Base-by-base conservation (phyloP, 352 stramenopile species). In the Phytophthora rubi region DNA sequence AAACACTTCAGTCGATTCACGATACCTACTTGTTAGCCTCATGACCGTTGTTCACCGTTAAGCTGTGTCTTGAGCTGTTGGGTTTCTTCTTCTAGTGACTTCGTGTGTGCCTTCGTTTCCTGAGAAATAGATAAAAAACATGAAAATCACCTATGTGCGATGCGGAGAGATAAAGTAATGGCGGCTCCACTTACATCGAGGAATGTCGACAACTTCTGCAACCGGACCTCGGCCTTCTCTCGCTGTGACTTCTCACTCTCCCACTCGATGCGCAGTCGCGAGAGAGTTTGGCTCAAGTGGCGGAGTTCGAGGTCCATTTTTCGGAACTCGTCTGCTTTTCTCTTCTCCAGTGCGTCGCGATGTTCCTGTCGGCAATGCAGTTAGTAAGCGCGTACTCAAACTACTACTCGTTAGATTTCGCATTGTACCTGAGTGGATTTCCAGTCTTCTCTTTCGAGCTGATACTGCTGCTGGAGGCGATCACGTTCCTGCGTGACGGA, bases 301-400 rank as follows among this genome's bases (percentile, higher is more conserved):
- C 79, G 75, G 16, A 89, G 28, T 39, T 92, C 82, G 6, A 88
- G 52, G 45, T 90, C 84, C 68, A 90, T 70, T 28, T 59, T 75
- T 26, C 82, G 74, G 47, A 82, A 85, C 53, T 90, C 73, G 32
- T 87, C 73, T 0, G 77, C 68, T 64, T 79, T 82, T 13, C 69
- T 72, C 28, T 74, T 73, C 21, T 88, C 73, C 6, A 75, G 35
- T 6, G 35, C 39, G 39, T 73, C 52, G 9, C 37, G 59, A 13
- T 66, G 56, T 28, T 32, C 61, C 57, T 75, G 28, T 7, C 32
- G 33, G 13, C 30, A 42, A 47, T 8, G 15, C 16, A 48, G 2
- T 48, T 21, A 21, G 42, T 48, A 48, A n/a, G 10, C 9, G 15
- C 16, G 3, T 4, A 8, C 42, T 42, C 35, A 42, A 48, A 48